Evolutionary conservation across 2,329 filamentous ascomycete species (phyloP).

Genomic region (Diplocarpon rosae): DNA sequence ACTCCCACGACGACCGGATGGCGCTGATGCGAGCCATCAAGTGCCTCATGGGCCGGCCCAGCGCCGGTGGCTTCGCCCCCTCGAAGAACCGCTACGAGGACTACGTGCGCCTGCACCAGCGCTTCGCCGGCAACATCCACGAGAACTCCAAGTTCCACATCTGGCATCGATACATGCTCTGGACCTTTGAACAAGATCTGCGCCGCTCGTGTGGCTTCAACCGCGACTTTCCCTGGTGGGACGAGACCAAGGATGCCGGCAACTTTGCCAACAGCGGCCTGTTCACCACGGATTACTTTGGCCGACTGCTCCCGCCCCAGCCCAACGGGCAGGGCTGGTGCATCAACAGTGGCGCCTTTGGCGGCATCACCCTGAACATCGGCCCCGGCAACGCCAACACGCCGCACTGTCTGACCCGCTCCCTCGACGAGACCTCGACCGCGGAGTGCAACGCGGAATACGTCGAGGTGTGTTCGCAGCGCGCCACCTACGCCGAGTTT

Average conservation of each 20-base stretch:
- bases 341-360: slow-evolving; percentile 10
- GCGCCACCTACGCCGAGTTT: slow-evolving; percentile 6
- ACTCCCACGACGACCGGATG: slow-evolving; percentile 1
- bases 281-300: slow-evolving; percentile 7
- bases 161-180: slow-evolving; percentile 11
- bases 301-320: slow-evolving; percentile 4
- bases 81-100: slow-evolving; percentile 9
- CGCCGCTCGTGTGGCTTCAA: slow-evolving; percentile 9
- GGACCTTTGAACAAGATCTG: slow-evolving; percentile 9
- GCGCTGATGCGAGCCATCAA: slow-evolving; percentile 7
- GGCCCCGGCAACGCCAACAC: slow-evolving; percentile 6
- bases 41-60: slow-evolving; percentile 6
- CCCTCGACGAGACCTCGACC: slow-evolving; percentile 5
- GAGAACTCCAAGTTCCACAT: slow-evolving; percentile 9
- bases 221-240: slow-evolving; percentile 9
- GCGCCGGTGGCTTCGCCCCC: slow-evolving; percentile 9
- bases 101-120: slow-evolving; percentile 9
- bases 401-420: slow-evolving; percentile 7
- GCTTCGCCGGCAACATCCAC: slow-evolving; percentile 9
- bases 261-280: slow-evolving; percentile 6
- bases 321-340: slow-evolving; percentile 5
- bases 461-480: slow-evolving; percentile 8
- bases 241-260: slow-evolving; percentile 9
- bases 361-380: slow-evolving; percentile 9
- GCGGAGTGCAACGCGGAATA: slow-evolving; percentile 7